Base-by-base conservation (phyloP, 1,284 basidiomycete genomes). In the Gomphus bonarii region DNA sequence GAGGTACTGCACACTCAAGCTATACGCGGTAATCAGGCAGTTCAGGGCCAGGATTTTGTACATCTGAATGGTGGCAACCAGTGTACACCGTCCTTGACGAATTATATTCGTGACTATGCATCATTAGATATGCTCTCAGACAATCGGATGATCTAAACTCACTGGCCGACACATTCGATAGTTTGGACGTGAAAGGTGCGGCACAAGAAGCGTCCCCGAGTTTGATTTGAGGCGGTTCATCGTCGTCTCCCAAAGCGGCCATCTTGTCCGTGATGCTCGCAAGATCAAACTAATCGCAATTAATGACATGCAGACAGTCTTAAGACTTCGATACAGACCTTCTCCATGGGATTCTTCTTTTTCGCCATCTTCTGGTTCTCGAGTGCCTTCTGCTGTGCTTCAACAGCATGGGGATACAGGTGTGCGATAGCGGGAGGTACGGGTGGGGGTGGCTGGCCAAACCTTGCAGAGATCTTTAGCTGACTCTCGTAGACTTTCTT, bases 11-110 rank as follows among this genome's bases (percentile, higher is more conserved):
- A 97, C 95, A 64, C 89, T 93, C 61, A 97, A 75, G 69, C 89
- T 93, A 73, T 95, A 97, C 33, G 94, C 94, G 3, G 93, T 95
- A 69, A 97, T 97, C 43, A 97, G 76, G 68, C 94, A 97, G 70
- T 97, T 97, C 60, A 97, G 75, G 2, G 94, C 94, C 40, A 97
- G 77, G 63, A 97, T 97, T 76, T 97, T 97, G 84, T 97, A 97
- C 94, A 97, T 97, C 73, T 97, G 95, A 58, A 95, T 89, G 1
- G 94, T 97, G 1, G 94, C 94, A 46, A 97, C 94, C 14, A 97
- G 82, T 0, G 94, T 97, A 74, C 94, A 97, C 48, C 94, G 88
- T 22, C 95, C 94, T 73, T 97, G 94, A 47, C 94, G 85, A 64
- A 97, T 95, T 68, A 97, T 97, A 68, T 94, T 92, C 30, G 90